Evolutionary conservation across 2,329 filamentous ascomycete genomes (phyloP), one percentile per base, ranked within the genome.

Genomic region (Calonectria naviculata): DNA sequence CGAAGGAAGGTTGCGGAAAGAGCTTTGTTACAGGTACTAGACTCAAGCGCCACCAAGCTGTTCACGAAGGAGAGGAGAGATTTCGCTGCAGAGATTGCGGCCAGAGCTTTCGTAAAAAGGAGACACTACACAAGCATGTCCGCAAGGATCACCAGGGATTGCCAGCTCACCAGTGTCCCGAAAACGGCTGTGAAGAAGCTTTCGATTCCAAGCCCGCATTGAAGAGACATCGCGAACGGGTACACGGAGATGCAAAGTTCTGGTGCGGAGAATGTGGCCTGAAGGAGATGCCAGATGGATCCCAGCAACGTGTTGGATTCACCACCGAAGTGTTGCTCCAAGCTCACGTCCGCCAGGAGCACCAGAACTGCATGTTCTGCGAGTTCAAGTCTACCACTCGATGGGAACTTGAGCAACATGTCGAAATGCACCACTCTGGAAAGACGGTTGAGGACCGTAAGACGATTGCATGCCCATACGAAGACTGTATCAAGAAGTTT

Each of bases 81-180:
- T 95, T 93, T 78, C 88, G 89, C 68, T 98, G 95, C 79, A 91
- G 89, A 26, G 92, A 90, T 38, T 98, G 95, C 83, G 89, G 89
- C 21, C 90, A 94, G 83, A 91, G 90, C 24, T 98, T 98, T 82
- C 90, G 96, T 72, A 98, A 98, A 83, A 93, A 95, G 80, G 92
- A 95, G 74, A 97, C 95, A 0, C 87, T 98, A 19, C 91, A 95
- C 80, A 92, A 93, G 63, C 96, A 98, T 80, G 90, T 98, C 73
- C 90, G 92, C 65, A 90, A 90, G 12, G 92, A 92, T 15, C 96
- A 98, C 81, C 85, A 96, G 44, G 87, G 92, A 31, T 83, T 93
- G 70, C 90, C 92, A 54, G 91, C 94, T 0, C 97, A 92, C 78
- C 87, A 88, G 6, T 98, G 96, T 81, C 85, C 87, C 1, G 87